phyloP scores from a whole-genome alignment of 495 filamentous ascomycete species.

The Lasiosphaeria miniovina region DNA sequence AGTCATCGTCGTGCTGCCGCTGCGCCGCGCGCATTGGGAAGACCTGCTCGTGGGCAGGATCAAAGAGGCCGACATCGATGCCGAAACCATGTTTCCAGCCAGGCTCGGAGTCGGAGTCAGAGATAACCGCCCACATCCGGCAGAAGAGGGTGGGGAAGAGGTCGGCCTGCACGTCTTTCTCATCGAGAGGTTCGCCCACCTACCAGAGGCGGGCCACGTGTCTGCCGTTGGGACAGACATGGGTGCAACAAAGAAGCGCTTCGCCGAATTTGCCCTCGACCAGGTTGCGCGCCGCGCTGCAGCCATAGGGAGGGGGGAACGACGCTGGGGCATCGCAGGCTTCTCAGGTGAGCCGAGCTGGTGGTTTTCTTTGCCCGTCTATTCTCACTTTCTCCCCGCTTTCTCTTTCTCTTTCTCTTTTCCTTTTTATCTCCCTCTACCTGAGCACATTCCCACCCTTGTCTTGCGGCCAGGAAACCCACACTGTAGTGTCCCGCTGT shows the following conservation, averaged over 20 bases:
- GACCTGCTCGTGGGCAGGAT: conserved; percentile 65
- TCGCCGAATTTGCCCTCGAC: conserved; percentile 24
- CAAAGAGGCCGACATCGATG: conserved; percentile 66
- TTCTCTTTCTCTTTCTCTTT: not conserved
- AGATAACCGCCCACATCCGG: not conserved
- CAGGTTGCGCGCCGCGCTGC: conserved; percentile 19
- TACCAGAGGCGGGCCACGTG: not conserved
- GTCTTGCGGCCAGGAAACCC: not conserved
- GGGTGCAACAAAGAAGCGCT: conserved; percentile 9
- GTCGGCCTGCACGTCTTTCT: conserved; percentile 37
- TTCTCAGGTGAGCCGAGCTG: conserved; percentile 21
- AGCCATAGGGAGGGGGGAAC: not conserved
- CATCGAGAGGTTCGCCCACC: conserved; percentile 26
- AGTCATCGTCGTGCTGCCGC: conserved; percentile 28
- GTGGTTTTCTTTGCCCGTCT: not conserved
- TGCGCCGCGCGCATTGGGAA: conserved; percentile 23
- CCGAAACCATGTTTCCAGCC: conserved; percentile 58
- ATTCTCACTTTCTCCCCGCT: not conserved
- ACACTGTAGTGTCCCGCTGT: not conserved
- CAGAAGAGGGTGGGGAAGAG: conserved; percentile 17
- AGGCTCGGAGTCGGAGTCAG: not conserved
- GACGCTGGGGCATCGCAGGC: conserved; percentile 27
- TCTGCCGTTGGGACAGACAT: no score
- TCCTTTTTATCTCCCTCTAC: not conserved
- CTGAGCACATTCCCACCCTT: not conserved